Percentiles rank a stretch among this genome's conserved stretches.
These are phyloP conservation scores for Elymus sibiricus DNA, from an alignment of 176 grass and related monocot genomes.

Conservation along the genomic window DNA sequence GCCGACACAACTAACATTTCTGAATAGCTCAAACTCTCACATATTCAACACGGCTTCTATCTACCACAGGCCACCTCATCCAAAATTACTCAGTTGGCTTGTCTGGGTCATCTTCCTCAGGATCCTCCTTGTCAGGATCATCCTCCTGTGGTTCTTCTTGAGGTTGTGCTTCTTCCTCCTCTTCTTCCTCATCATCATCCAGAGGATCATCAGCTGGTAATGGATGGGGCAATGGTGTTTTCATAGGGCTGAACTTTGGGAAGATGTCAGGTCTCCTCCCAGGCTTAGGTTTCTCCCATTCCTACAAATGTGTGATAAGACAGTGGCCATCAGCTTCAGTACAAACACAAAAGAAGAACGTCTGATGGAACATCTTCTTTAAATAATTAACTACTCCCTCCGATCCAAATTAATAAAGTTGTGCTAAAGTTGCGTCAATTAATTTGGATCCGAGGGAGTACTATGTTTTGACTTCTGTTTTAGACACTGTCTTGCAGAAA, in stretches of 20 bases:
- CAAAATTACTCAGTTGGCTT: constrained; percentile 49
- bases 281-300: constrained; percentile 80
- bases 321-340: not conserved
- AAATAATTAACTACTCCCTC: not conserved
- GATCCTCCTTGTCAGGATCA: constrained; percentile 70
- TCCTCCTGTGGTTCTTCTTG: constrained; percentile 67
- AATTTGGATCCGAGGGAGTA: too few species aligned
- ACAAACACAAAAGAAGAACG: not conserved
- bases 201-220: constrained; percentile 68
- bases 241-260: constrained; percentile 85
- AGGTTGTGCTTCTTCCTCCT: constrained; percentile 57
- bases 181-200: constrained; percentile 78
- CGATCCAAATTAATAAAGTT: not conserved
- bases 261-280: constrained; percentile 81
- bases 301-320: constrained; percentile 34
- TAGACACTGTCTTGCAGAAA: not conserved
- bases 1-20: constrained; percentile 24
- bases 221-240: constrained; percentile 70
- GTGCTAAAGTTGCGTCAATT: too few species aligned
- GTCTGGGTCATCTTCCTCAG: constrained; percentile 58
- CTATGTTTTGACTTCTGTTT: too few species aligned
- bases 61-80: constrained; percentile 14
- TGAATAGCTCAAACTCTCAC: constrained; percentile 8
- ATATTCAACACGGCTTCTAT: constrained; percentile 7
- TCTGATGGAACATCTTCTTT: not conserved